phyloP scores from a whole-genome alignment of 345 rosid genomes.

The Eucalyptus camaldulensis region DNA sequence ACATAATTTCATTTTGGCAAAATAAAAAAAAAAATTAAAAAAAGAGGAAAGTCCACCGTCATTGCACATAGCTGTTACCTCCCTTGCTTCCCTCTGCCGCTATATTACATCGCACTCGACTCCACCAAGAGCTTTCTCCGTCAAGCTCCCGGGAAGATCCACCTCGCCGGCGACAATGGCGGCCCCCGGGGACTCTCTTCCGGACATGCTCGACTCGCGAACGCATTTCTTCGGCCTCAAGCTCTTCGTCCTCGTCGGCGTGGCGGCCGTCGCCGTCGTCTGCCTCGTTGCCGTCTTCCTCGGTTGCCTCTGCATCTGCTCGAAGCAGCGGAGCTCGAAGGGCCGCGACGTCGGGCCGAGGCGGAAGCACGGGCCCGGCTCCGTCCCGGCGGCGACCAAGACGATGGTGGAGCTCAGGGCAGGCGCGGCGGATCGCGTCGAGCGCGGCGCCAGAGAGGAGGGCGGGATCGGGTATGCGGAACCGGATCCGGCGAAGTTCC shows the following conservation, averaged over 20 bases:
- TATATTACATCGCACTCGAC: neutral
- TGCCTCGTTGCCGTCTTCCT: slow-evolving; percentile 20
- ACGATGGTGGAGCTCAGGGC: slow-evolving; percentile 60
- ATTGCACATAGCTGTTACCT: neutral
- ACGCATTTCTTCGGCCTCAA: slow-evolving; percentile 43
- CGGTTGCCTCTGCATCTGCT: slow-evolving; percentile 39
- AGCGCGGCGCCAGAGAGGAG: neutral
- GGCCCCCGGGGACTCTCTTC: slow-evolving; percentile 6
- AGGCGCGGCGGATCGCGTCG: slow-evolving; percentile 5
- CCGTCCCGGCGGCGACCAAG: slow-evolving; percentile 55
- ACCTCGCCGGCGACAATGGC: slow-evolving; percentile 34
- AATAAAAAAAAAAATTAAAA: neutral
- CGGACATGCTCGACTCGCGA: slow-evolving; percentile 3
- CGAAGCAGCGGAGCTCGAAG: slow-evolving; percentile 21
- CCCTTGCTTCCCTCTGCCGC: neutral
- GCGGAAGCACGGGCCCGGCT: slow-evolving; percentile 50
- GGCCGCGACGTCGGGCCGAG: slow-evolving; percentile 37
- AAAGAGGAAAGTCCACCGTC: neutral
- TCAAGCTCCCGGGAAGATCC: neutral
- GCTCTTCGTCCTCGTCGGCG: slow-evolving; percentile 37
- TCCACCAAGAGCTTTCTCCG: neutral
- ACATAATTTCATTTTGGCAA: neutral
- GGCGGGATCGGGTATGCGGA: neutral
- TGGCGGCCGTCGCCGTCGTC: slow-evolving; percentile 3
- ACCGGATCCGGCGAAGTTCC: neutral